Percentiles rank a stretch among this genome's conserved stretches.
Conservation (phyloP, 2,329 filamentous ascomycete species). For the Ramichloridium luteum region DNA sequence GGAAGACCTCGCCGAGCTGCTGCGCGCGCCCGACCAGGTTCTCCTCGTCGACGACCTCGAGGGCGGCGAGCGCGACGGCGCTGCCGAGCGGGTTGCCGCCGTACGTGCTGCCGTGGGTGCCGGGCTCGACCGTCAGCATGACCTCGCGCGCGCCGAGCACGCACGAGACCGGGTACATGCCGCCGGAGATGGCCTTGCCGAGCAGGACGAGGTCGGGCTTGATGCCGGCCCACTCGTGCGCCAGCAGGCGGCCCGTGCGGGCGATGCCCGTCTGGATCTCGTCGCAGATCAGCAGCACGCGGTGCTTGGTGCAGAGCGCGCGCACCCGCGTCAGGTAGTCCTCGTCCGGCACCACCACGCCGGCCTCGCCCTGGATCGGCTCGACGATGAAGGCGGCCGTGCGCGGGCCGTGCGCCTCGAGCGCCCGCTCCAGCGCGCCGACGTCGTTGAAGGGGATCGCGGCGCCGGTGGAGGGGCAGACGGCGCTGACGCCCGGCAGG, state of each 20-base stretch:
- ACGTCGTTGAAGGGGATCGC: conserved; percentile 79
- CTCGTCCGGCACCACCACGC: conserved; percentile 87
- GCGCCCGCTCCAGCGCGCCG: conserved; percentile 61
- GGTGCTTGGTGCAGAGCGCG: conserved; percentile 84
- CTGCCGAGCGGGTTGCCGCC: conserved; percentile 93
- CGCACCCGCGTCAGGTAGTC: conserved; percentile 72
- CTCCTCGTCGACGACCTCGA: conserved; percentile 90
- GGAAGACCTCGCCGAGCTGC: conserved; percentile 68
- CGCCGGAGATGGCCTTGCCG: conserved; percentile 94
- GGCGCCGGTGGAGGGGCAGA: conserved; percentile 62
- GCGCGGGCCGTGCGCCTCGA: conserved; percentile 70
- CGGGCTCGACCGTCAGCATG: conserved; percentile 92
- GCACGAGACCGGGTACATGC: conserved; percentile 97
- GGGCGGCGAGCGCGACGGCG: conserved; percentile 84
- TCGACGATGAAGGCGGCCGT: conserved; percentile 90
- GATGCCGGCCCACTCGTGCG: conserved; percentile 87
- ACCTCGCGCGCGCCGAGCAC: conserved; percentile 80
- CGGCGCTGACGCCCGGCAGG: conserved; percentile 73
- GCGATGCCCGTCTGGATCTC: conserved; percentile 98
- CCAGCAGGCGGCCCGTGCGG: conserved; percentile 84
- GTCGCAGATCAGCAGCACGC: conserved; percentile 90
- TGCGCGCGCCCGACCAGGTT: conserved; percentile 74
- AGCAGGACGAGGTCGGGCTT: conserved; percentile 91
- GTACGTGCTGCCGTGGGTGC: conserved; percentile 96
- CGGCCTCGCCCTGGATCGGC: conserved; percentile 94